phyloP scores from a whole-genome alignment of 176 grass and related monocot genomes.

The Juncus effusus region DNA sequence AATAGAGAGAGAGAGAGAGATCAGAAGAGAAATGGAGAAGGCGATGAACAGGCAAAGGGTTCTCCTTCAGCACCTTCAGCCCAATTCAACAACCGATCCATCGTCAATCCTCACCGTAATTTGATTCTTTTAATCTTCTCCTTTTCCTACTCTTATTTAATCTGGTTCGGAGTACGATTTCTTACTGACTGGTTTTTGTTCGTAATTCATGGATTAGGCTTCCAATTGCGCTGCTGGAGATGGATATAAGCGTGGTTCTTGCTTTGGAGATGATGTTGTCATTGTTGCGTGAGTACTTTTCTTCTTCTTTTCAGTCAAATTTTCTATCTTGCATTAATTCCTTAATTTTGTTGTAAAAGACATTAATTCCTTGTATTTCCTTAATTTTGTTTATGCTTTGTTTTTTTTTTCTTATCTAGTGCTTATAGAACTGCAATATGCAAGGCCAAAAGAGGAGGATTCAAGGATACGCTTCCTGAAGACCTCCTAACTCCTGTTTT shows the following conservation, averaged over 20 bases:
- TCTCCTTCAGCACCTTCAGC: slow-evolving; percentile 67
- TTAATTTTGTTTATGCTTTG: background rate
- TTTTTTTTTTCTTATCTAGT: slow-evolving; percentile 39
- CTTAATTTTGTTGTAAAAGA: background rate
- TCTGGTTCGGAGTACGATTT: background rate
- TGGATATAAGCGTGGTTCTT: slow-evolving; percentile 45
- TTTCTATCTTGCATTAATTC: background rate
- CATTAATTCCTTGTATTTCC: background rate
- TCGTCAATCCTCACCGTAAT: slow-evolving; percentile 37
- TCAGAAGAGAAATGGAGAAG: slow-evolving; percentile 64
- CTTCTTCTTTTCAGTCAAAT: background rate
- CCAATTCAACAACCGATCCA: slow-evolving; percentile 15
- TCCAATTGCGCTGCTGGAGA: slow-evolving; percentile 62
- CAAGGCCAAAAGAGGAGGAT: slow-evolving; percentile 78
- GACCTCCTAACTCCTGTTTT: slow-evolving; percentile 78
- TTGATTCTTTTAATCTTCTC: background rate
- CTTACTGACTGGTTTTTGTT: slow-evolving; percentile 20
- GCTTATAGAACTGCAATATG: slow-evolving; percentile 92
- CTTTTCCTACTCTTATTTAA: background rate
- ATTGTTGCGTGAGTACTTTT: slow-evolving; percentile 76
- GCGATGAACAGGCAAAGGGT: slow-evolving; percentile 75
- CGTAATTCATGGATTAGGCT: slow-evolving; percentile 32
- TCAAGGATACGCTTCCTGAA: slow-evolving; percentile 78
- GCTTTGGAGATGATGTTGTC: slow-evolving; percentile 84
- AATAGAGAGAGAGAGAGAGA: slow-evolving; percentile 7